Base-by-base conservation (phyloP, 257 asterid genomes). In the Agastache rugosa region DNA sequence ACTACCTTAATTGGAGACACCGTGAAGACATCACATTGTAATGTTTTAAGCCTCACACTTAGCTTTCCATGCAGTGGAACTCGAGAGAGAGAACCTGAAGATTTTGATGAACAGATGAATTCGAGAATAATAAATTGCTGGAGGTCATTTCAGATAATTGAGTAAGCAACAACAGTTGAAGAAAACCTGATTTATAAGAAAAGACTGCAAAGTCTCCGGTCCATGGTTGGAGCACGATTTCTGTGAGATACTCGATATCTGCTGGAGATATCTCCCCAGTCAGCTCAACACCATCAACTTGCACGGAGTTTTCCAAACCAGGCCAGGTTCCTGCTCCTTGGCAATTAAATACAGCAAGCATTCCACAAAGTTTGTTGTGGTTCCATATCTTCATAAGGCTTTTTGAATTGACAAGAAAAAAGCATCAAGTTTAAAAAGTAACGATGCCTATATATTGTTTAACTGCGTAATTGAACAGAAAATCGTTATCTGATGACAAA, bases 291-390 rank as follows among this genome's bases (percentile, higher is more conserved):
- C 19, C 66, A 20, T 62, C 68, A 47, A 6, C 31, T 67, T 75
- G 77, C 48, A n/a, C 25, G 1, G 65, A 39, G 61, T 20, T 65
- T 27, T 82, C 83, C 67, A 87, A 19, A 56, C 90, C 84, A 5
- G 84, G 88, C 90, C 89, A 87, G 39, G 78, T 72, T 58, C 86
- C 90, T 15, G 88, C 88, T 73, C 93, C 89, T 83, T 85, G 93
- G 78, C 90, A 87, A 63, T 85, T 87, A 82, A 82, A 87, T 45
- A 84, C 85, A 23, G 85, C 93, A 48, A 85, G 70, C 9, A 87
- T 83, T 65, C 90, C 90, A 31, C 82, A 83, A 59, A 67, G 69
- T 68, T 85, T 82, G 79, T 85, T 87, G 77, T 76, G 59, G 67
- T 87, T 85, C 90, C 93, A 87, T 58, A 85, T 78, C 84, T 87